Percentiles rank a stretch among this genome's conserved stretches.
Evolutionary conservation across 306 rosid species (phyloP).

Genomic region (Quercus alba): DNA sequence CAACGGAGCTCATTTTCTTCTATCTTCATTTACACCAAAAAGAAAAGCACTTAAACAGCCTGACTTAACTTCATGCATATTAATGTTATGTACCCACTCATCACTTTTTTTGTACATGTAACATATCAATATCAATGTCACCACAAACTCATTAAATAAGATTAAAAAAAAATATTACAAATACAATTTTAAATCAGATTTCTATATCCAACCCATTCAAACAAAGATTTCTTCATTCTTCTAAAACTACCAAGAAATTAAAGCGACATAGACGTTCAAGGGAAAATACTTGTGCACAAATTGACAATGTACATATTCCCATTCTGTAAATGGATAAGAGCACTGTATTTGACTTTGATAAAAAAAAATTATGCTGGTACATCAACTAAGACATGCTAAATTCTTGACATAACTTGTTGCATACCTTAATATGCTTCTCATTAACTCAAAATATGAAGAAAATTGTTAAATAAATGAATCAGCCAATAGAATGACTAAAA

Average conservation of each 20-base stretch:
- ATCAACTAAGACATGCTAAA: background rate
- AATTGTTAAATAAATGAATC: background rate
- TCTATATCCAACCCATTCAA: background rate
- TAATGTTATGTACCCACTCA: background rate
- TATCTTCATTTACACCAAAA: background rate
- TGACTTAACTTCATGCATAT: background rate
- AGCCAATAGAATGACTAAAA: conserved; percentile 2
- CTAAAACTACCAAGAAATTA: background rate
- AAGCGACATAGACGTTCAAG: background rate
- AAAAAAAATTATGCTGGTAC: background rate
- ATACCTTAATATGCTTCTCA: conserved; percentile 1
- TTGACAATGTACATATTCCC: background rate
- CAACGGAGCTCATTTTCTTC: background rate
- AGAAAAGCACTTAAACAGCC: background rate
- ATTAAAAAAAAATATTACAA: background rate
- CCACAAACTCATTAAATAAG: background rate
- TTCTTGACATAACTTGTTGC: conserved; percentile 22
- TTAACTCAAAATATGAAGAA: conserved; percentile 16
- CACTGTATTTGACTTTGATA: background rate
- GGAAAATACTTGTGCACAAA: background rate
- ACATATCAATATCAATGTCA: background rate
- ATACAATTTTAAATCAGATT: background rate
- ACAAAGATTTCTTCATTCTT: background rate
- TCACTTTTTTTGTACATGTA: background rate
- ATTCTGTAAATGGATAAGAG: background rate